A percentile compares a stretch with the other conserved stretches of the same genome.
Conservation (phyloP, 1,284 basidiomycete genomes). For the Papiliotrema nemorosa region DNA sequence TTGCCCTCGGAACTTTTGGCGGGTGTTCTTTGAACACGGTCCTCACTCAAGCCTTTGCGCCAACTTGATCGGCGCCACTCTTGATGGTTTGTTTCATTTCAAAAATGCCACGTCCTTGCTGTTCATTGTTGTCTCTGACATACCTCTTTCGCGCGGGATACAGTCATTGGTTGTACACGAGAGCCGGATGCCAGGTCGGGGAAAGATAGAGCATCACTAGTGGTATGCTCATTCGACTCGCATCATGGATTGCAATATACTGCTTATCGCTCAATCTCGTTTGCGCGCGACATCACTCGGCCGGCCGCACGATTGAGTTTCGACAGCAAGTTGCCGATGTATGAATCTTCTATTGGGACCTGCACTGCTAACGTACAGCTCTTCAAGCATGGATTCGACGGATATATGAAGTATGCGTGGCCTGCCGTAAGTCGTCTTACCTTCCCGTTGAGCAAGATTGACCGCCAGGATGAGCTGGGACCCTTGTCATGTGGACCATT, state of each 20-base stretch:
- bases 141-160: no score
- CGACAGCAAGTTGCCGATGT: background rate
- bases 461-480: slow-evolving; percentile 60
- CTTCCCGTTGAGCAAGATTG: background rate
- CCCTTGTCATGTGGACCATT: slow-evolving; percentile 71
- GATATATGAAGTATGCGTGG: slow-evolving; percentile 48
- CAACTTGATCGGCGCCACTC: no score
- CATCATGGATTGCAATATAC: slow-evolving; percentile 1
- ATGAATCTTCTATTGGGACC: background rate
- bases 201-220: background rate
- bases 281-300: background rate
- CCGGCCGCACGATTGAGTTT: background rate
- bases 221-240: slow-evolving; percentile 3
- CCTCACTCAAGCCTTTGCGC: no score
- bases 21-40: no score
- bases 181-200: no score
- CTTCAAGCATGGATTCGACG: slow-evolving; percentile 45
- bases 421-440: slow-evolving; percentile 34
- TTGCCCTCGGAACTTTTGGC: no score
- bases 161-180: no score
- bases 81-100: no score
- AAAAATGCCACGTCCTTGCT: no score
- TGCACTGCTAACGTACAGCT: slow-evolving; percentile 21
- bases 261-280: background rate
- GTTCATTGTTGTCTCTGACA: no score